Evolutionary conservation across 2,329 filamentous ascomycete species (phyloP), one percentile per base, ranked within the genome.

Genomic region (Emmonsiellopsis sp.): DNA sequence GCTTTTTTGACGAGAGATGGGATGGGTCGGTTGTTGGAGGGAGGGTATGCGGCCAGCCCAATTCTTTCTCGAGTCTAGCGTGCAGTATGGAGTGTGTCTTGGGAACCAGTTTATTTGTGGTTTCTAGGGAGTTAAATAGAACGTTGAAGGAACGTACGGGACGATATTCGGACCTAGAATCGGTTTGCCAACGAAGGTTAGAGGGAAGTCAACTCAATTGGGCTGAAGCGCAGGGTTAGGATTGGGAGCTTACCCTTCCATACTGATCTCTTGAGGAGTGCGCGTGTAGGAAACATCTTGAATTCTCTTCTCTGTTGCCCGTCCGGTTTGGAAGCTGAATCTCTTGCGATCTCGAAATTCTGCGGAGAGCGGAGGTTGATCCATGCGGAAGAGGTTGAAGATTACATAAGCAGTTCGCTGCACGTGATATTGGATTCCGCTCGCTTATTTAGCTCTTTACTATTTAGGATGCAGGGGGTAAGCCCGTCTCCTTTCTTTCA

Each of bases 251-350:
- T 72, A 90, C 89, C 89, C 79, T 94, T 94, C 89, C 89, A 94
- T 65, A 91, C 84, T 49, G 89, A 93, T 62, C 89, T 85, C 73
- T 83, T 84, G 38, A 87, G 68, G 15, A 88, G 78, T 64, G 76
- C 77, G 65, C 82, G 77, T 62, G 86, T 88, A 58, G 84, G 79
- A 68, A 84, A 79, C 86, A 90, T 90, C 62, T 65, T 73, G 58
- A 54, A 54, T 53, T 47, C 6, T 46, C 26, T 38, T 31, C 38
- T 26, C 31, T 47, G 44, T 13, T 37, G 30, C 10, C 30, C 10
- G 20, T n/a, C 41, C 20, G 20, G 20, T 26, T 26, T 26, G 20
- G 3, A 26, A 26, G 20, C 20, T 26, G 20, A 26, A 26, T 44
- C 10, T 4, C 9, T 44, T 44, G 42, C 42, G 42, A 38, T 38